Base-by-base conservation (phyloP, 371 early-diverging fungal species). In the Rhizomucor pusillus region DNA sequence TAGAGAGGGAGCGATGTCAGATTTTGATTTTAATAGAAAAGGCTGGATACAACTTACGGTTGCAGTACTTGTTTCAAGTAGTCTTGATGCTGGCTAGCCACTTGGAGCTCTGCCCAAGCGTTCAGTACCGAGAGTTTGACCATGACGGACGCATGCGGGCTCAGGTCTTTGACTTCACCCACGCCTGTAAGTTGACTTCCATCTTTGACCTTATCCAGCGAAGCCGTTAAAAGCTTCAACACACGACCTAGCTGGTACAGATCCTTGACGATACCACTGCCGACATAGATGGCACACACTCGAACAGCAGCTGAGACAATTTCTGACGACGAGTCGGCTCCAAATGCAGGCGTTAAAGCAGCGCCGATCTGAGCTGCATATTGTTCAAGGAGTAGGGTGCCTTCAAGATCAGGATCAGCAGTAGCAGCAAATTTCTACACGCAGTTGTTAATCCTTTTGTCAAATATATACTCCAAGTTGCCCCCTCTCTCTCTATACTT, bases 281-380 rank as follows among this genome's bases (percentile, higher is more conserved):
- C 90, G 33, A 92, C 82, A 72, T 91, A 94, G 3, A 84, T 83
- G 0, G 92, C 91, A 54, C 88, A 88, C 2, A 92, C 93, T 43
- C 87, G 80, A 13, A 92, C 91, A 16, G 92, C 95, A 22, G 86
- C 69, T 22, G 89, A 84, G 0, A 86, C 84, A 43, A 92, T 82
- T 50, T 91, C 88, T 0, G 93, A 88, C 0, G 87, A 80, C 1
- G 89, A 81, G 43, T 94, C 91, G 0, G 82, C 69, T 0, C 84
- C 80, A 63, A 94, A 92, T 5, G 91, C 92, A 4, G 95, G 95
- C 0, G 91, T 90, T 34, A 94, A 69, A 0, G 95, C 92, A 2
- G 93, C 90, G 24, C 88, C 87, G 45, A 94, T 91, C 65, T 94
- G 94, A 0, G 94, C 91, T 60, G 92, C 91, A 61, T 92, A 94